These are phyloP conservation scores for Isatis tinctoria DNA, from an alignment of 345 rosid species.

Conservation along the genomic window DNA sequence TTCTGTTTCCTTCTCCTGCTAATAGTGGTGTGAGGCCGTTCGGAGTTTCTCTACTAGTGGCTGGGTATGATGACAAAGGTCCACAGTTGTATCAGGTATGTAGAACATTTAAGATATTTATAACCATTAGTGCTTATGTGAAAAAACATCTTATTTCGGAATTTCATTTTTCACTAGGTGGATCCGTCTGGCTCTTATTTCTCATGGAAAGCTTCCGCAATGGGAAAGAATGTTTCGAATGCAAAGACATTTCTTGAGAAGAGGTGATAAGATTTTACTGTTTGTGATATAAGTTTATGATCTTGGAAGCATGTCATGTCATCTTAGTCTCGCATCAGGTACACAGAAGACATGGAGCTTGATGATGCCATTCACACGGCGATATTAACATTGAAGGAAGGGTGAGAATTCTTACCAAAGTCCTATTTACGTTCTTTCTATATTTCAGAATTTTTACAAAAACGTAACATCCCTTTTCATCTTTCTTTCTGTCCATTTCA, in stretches of 20 bases:
- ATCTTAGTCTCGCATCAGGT: conserved; percentile 39
- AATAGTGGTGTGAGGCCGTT: conserved; percentile 93
- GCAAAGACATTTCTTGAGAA: conserved; percentile 98
- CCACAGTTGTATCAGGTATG: conserved; percentile 90
- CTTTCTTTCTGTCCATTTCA: neutral
- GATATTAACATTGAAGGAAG: conserved; percentile 88
- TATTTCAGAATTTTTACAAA: neutral
- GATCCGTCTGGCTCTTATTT: conserved; percentile 99
- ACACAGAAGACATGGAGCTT: conserved; percentile 97
- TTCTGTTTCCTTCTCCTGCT: neutral
- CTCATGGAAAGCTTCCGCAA: conserved; percentile 99
- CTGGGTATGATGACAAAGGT: conserved; percentile 94
- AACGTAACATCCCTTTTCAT: neutral
- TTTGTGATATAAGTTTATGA: neutral
- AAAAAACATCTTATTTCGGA: neutral
- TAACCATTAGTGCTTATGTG: neutral
- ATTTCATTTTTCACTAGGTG: conserved; percentile 44
- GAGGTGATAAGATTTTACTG: conserved; percentile 43
- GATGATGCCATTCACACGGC: conserved; percentile 99
- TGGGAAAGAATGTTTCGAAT: conserved; percentile 99
- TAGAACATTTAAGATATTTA: neutral
- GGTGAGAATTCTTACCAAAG: conserved; percentile 40
- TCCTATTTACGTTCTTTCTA: neutral
- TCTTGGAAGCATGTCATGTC: conserved; percentile 10
- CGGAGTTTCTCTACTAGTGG: conserved; percentile 91